Percentiles rank a stretch among this genome's conserved stretches.
Conservation (phyloP, 1,284 basidiomycete genomes). For the Moniliella sp. region DNA sequence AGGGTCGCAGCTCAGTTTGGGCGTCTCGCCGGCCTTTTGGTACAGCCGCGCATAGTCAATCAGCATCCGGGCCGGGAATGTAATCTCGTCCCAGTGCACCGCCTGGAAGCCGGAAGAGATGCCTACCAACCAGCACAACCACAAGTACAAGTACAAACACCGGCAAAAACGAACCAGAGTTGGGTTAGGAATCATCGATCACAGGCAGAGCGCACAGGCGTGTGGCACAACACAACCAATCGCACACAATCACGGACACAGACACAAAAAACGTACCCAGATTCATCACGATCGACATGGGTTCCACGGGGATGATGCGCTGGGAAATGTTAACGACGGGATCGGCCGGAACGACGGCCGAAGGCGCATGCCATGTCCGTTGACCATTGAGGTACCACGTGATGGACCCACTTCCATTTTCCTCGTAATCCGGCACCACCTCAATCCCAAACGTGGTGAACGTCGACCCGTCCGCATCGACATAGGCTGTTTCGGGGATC, state of each 20-base stretch:
- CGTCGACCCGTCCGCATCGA: slow-evolving; percentile 5
- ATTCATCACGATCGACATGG: slow-evolving; percentile 25
- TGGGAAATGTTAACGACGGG: slow-evolving; percentile 11
- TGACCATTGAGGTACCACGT: slow-evolving; percentile 29
- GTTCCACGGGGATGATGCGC: slow-evolving; percentile 22
- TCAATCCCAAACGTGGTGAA: slow-evolving; percentile 26
- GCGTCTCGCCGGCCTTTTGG: slow-evolving; percentile 11
- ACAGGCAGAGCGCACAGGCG: too few species aligned
- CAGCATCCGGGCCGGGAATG: slow-evolving; percentile 11
- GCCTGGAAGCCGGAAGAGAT: slow-evolving; percentile 24
- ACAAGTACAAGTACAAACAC: neutral
- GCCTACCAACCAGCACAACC: slow-evolving; percentile 7
- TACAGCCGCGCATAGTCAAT: slow-evolving; percentile 26
- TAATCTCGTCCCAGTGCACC: slow-evolving; percentile 11
- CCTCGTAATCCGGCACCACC: slow-evolving; percentile 23
- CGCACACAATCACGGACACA: too few species aligned
- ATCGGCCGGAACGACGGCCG: slow-evolving; percentile 8
- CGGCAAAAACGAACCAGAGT: too few species aligned
- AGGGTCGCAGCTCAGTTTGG: slow-evolving; percentile 17
- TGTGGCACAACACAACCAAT: too few species aligned
- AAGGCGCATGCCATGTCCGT: slow-evolving; percentile 20
- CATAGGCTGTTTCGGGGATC: slow-evolving; percentile 20
- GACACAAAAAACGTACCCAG: too few species aligned
- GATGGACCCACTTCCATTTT: slow-evolving; percentile 14
- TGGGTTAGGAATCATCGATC: too few species aligned